Evolutionary conservation across 1,284 basidiomycete species (phyloP), one percentile per base, ranked within the genome.

Genomic region (Cronartium ribicola): DNA sequence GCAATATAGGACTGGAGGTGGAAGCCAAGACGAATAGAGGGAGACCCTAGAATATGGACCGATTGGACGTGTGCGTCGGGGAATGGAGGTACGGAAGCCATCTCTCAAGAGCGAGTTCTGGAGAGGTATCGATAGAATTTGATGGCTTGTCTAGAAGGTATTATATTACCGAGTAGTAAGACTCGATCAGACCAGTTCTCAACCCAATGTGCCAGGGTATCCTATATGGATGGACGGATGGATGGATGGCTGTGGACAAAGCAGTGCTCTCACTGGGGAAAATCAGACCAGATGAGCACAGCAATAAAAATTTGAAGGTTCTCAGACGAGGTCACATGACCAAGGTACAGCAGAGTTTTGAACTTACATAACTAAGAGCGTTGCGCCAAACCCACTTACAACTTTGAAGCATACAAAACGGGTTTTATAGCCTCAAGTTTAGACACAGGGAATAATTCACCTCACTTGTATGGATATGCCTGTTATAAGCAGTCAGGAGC

Each of bases 1-100:
- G 94, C 90, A 70, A 79, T 78, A 85, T 96, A 90, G 4, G 90
- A 87, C 74, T 90, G 85, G 76, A 97, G 87, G 81, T 93, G 91
- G 80, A 94, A 94, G 55, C 94, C 94, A 80, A 91, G 92, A 80
- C 92, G 92, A 76, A 97, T 96, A 63, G 90, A 87, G 59, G 94
- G 88, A 77, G 86, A 89, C 57, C 90, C 90, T 60, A 97, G 86
- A 82, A 96, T 94, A 65, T 90, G 88, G 76, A 96, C 89, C 81
- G 84, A 84, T 77, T 80, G 78, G 66, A 79, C 66, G 41, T 77
- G 55, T 48, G 22, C 44, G 43, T 37, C 14, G 17, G 8, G n/a
- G 5, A 43, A 17, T 37, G 29, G 17, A 68, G 67, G 40, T 37
- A 40, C 8, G 17, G 5, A 22, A 37, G 22, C 37, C 60, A 61